Evolutionary conservation across 805 yeast species (phyloP).

Genomic region (Metschnikowia lachancei): DNA sequence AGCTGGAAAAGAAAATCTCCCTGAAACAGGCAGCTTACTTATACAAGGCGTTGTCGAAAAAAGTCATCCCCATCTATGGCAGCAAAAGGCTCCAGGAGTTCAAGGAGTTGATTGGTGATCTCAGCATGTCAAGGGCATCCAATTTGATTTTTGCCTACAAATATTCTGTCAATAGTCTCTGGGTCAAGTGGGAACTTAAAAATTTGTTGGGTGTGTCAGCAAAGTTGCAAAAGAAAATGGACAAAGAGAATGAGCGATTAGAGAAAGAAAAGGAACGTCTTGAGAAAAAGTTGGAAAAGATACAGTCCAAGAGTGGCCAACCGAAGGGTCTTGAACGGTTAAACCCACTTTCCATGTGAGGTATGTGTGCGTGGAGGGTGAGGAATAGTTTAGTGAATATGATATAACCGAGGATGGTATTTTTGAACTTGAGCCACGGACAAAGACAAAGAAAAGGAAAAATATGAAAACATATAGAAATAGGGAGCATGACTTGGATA

Average conservation of each 20-base stretch:
- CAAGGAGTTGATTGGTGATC: conserved; percentile 6
- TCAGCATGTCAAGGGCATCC: conserved; percentile 21
- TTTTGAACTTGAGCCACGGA: no score
- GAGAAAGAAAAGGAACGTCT: neutral
- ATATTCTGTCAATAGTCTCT: conserved; percentile 25
- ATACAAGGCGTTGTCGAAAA: neutral
- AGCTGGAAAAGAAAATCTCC: neutral
- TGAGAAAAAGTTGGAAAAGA: neutral
- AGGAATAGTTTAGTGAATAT: no score
- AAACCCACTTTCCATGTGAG: neutral
- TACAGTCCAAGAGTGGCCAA: neutral
- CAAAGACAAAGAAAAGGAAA: no score
- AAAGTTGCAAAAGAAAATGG: neutral
- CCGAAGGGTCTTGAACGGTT: neutral
- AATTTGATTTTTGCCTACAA: conserved; percentile 31
- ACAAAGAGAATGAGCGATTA: neutral
- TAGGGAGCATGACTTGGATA: no score
- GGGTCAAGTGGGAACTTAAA: conserved; percentile 33
- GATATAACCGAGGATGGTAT: no score
- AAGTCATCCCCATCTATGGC: conserved; percentile 8
- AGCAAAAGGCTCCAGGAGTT: conserved; percentile 13
- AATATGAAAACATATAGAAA: no score
- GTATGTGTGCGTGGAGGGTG: neutral
- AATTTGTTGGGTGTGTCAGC: conserved; percentile 25
- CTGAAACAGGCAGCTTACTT: conserved; percentile 16